These are phyloP conservation scores for Carnegiea gigantea DNA, from an alignment of 179 eudicot species.

Conservation along the genomic window DNA sequence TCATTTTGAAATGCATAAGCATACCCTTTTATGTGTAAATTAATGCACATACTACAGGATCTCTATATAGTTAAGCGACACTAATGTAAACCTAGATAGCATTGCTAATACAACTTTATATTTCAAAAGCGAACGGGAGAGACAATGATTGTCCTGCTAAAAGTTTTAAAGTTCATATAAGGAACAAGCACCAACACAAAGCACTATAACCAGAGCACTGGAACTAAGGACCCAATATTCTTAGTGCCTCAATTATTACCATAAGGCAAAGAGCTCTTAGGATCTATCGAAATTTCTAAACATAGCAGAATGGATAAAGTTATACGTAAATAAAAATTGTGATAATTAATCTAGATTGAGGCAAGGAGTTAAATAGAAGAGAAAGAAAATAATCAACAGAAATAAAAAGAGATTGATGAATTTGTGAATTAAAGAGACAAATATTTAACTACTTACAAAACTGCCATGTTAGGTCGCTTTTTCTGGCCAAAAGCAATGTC, in stretches of 20 bases:
- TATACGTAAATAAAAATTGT: neutral
- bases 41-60: neutral
- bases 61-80: neutral
- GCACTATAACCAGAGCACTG: neutral
- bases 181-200: neutral
- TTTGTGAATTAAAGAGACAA: too few relatives aligned
- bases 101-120: neutral
- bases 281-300: neutral
- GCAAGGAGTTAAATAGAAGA: neutral
- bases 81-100: neutral
- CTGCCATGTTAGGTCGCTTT: conserved; percentile 24
- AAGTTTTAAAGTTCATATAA: neutral
- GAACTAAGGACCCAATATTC: neutral
- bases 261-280: neutral
- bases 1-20: neutral
- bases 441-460: conserved; percentile 19
- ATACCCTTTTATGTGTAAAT: neutral
- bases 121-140: too few relatives aligned
- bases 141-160: neutral
- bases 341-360: neutral
- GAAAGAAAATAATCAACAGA: too few relatives aligned
- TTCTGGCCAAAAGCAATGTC: conserved; percentile 43
- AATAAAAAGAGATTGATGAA: too few relatives aligned
- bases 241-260: neutral
- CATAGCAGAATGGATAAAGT: neutral